These are phyloP conservation scores for Aschersonia sp. DNA, from an alignment of 2,329 filamentous ascomycete genomes.

Conservation along the genomic window DNA sequence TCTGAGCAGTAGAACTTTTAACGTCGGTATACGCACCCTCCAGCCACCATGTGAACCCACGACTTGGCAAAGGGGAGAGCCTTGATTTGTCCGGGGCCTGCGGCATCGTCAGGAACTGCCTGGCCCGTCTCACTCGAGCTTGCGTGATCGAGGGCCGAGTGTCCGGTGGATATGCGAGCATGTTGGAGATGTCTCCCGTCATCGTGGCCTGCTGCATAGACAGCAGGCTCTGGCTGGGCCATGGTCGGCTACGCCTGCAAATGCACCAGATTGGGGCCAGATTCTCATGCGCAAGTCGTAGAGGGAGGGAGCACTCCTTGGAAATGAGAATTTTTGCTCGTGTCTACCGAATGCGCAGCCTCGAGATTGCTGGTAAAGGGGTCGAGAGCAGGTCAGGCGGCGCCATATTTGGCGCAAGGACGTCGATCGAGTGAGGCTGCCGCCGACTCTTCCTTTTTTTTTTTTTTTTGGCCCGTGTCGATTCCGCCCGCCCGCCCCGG, in stretches of 20 bases:
- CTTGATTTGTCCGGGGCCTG: slow-evolving; percentile 18
- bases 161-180: slow-evolving; percentile 15
- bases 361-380: not conserved
- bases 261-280: too few relatives aligned
- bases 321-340: too few relatives aligned
- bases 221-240: slow-evolving; percentile 15
- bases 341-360: not conserved
- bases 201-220: slow-evolving; percentile 16
- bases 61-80: slow-evolving; percentile 51
- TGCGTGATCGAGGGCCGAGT: slow-evolving; percentile 37
- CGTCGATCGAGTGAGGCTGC: not conserved
- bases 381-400: not conserved
- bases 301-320: too few relatives aligned
- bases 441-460: not conserved
- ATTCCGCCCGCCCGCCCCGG: too few relatives aligned
- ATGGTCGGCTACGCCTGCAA: slow-evolving; percentile 8
- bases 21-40: slow-evolving; percentile 49
- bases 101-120: slow-evolving; percentile 28
- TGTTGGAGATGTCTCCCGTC: slow-evolving; percentile 15
- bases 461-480: not conserved
- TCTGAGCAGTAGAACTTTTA: too few relatives aligned
- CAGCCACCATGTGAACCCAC: slow-evolving; percentile 85
- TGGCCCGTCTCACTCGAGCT: slow-evolving; percentile 50
- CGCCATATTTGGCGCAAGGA: not conserved
- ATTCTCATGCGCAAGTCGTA: too few relatives aligned